Percentiles rank a stretch among this genome's conserved stretches.
Evolutionary conservation across 148 eudicot genomes (phyloP).

Genomic region (Spergularia marina): DNA sequence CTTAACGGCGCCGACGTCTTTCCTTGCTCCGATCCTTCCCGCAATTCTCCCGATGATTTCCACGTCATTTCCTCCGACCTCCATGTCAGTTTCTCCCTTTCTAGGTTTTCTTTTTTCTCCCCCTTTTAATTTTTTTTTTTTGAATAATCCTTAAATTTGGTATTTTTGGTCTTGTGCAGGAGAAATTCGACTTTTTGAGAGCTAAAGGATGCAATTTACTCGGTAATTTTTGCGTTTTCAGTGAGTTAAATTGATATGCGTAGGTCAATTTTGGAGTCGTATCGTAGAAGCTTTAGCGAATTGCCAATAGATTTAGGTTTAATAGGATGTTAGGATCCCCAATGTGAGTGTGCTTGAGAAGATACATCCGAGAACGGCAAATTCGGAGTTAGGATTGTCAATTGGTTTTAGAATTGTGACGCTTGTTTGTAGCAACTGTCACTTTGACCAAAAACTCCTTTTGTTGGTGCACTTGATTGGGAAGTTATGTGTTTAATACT

Average conservation of each 20-base stretch:
- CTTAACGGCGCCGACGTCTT: constrained; percentile 68
- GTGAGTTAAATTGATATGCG: background rate
- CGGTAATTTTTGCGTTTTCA: constrained; percentile 36
- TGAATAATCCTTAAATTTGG: background rate
- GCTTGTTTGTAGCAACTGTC: too few relatives aligned
- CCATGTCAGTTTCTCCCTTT: constrained; percentile 37
- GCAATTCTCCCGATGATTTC: constrained; percentile 70
- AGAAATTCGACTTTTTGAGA: constrained; percentile 66
- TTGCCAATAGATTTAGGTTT: background rate
- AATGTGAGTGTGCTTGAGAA: background rate
- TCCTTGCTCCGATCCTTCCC: constrained; percentile 76
- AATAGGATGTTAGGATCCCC: background rate
- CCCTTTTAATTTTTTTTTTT: constrained; percentile 11
- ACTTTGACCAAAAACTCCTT: too few relatives aligned
- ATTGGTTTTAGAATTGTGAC: background rate
- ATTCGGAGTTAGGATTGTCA: background rate
- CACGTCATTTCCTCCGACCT: constrained; percentile 70
- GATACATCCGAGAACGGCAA: too few relatives aligned
- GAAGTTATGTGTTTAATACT: too few relatives aligned
- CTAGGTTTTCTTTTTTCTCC: background rate
- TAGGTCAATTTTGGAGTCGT: too few relatives aligned
- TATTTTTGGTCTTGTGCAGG: constrained; percentile 37
- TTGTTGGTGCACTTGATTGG: too few relatives aligned
- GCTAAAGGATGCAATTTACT: constrained; percentile 79
- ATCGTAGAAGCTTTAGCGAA: too few relatives aligned